Evolutionary conservation across 768 basidiomycete genomes (phyloP).

Genomic region (Suillus weaverae): DNA sequence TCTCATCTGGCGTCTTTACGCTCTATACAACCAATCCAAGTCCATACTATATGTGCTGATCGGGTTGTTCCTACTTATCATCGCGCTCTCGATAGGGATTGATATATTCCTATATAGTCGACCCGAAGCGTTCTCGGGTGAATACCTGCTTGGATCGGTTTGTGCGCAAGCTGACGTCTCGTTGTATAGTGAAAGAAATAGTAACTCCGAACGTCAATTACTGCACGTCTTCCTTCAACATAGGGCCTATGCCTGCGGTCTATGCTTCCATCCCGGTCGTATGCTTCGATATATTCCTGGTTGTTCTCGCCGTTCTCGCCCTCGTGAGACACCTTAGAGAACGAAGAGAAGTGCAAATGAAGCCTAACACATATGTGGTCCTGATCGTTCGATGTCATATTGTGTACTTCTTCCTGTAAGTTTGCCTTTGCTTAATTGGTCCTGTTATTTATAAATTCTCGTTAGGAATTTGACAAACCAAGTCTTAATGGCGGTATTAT

Average conservation of each 20-base stretch:
- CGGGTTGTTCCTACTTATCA: not conserved
- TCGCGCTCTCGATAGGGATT: not conserved
- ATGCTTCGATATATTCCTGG: not conserved
- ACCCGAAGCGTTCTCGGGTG: not conserved
- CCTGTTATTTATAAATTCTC: not conserved
- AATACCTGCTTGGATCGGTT: not conserved
- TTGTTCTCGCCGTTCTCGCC: not conserved
- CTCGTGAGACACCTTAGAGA: conserved; percentile 1
- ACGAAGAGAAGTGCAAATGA: not conserved
- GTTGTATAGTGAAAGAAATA: not conserved
- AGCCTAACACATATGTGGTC: not conserved
- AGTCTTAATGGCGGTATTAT: not conserved
- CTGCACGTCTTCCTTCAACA: not conserved
- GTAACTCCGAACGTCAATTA: not conserved
- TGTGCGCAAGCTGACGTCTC: not conserved
- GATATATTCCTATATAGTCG: not conserved
- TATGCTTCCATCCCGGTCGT: not conserved
- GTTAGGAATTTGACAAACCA: not conserved
- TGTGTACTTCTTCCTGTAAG: not conserved
- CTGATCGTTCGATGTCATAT: not conserved
- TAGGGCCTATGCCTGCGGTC: not conserved
- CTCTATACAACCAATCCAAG: not conserved
- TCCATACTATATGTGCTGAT: not conserved
- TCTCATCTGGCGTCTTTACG: conserved; percentile 3
- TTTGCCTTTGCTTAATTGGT: not conserved